Evolutionary conservation across 192 early-diverging fungal species (phyloP), one percentile per base, ranked within the genome.

Genomic region (Backusella sp.): DNA sequence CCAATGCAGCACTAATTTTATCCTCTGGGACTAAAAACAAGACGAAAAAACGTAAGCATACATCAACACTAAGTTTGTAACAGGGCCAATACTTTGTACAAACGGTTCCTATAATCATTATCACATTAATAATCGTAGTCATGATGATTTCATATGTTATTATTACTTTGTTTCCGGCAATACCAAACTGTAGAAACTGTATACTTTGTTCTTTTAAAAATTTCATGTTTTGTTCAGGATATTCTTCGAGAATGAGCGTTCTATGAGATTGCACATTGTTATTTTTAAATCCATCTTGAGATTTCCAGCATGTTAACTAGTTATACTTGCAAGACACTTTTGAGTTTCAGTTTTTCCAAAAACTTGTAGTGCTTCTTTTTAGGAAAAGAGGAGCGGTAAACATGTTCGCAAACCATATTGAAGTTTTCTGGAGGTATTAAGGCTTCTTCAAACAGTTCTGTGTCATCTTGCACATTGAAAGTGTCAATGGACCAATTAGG

Each of bases 341-440:
- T 93, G 30, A 99, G 84, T 11, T 91, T 88, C 12, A 99, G 86
- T 70, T 94, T 95, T 65, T 94, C 88, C 23, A 99, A 83, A 77
- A 98, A 99, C 30, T 91, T 86, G 87, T 92, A 96, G 77, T 96
- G 93, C 74, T 96, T 96, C 74, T 94, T 94, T 66, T 94, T 95
- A 1, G 97, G 97, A 83, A 95, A 95, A 32, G 94, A 96, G 56
- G 93, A 94, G 67, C 98, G 88, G 80, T 98, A 99, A n/a, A 99
- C 91, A 70, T 93, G 93, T 7, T 92, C 91, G 37, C 92, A 91
- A 23, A 99, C 97, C 95, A 98, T 97, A 70, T 92, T 92, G 83
- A 99, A 97, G 89, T 98, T 98, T 69, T 94, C 90, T 0, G 96
- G 95, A 11, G 97, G 97, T 62, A 96, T 91, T 21, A 97, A 68